A percentile compares a stretch with the other conserved stretches of the same genome.
phyloP scores from a whole-genome alignment of 2,329 filamentous ascomycete genomes.

The Fonsecaea pedrosoi region DNA sequence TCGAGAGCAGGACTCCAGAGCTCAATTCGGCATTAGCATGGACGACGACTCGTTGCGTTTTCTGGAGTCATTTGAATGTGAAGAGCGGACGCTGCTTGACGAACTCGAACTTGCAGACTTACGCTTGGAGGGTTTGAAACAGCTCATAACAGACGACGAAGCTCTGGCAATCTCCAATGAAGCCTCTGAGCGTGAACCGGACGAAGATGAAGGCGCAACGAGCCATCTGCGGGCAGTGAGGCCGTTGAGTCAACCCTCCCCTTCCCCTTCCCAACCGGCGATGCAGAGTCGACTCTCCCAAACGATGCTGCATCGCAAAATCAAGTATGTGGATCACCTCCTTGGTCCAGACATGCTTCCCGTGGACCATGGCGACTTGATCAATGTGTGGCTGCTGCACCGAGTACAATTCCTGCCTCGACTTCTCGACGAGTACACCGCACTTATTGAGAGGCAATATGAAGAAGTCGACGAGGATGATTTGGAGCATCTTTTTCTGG shows the following conservation, averaged over 20 bases:
- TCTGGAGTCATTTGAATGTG: background rate
- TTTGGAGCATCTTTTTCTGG: conserved; percentile 7
- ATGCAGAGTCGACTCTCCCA: background rate
- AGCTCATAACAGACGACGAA: conserved; percentile 15
- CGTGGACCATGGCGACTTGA: conserved; percentile 11
- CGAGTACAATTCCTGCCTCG: conserved; percentile 5
- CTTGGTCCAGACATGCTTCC: background rate
- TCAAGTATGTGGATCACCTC: conserved; percentile 12
- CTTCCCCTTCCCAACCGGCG: too few species aligned
- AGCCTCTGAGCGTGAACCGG: background rate
- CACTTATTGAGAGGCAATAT: background rate
- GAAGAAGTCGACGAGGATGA: background rate
- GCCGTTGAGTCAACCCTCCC: background rate
- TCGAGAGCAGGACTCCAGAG: conserved; percentile 13
- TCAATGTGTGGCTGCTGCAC: conserved; percentile 22
- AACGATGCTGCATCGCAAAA: background rate
- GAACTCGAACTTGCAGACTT: conserved; percentile 21
- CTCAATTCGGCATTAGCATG: conserved; percentile 18
- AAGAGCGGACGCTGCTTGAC: conserved; percentile 9
- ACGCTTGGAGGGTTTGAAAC: conserved; percentile 11
- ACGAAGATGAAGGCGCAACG: conserved; percentile 6
- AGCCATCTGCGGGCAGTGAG: background rate
- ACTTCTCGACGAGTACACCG: conserved; percentile 2
- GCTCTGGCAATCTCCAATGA: conserved; percentile 10
- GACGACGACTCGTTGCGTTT: conserved; percentile 19